Evolutionary conservation across 352 stramenopile genomes (phyloP).

Genomic region (Phytophthora sp.): DNA sequence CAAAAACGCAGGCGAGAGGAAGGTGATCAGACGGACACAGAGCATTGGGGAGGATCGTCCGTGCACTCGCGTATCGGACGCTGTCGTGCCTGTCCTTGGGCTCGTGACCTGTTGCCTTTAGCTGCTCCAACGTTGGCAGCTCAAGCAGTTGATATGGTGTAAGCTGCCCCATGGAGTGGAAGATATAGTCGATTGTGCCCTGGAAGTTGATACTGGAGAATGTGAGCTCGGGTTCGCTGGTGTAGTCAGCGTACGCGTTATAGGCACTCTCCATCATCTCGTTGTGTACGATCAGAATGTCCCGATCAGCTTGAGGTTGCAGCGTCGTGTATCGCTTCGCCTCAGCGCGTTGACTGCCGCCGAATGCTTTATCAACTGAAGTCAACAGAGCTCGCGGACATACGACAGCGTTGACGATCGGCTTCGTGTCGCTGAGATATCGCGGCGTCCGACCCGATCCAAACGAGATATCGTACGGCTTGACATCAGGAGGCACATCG

Average conservation of each 20-base stretch:
- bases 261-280: constrained; percentile 84
- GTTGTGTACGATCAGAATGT: constrained; percentile 59
- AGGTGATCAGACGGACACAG: constrained; percentile 82
- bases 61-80: too few relatives aligned
- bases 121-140: constrained; percentile 52
- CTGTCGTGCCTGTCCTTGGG: too few relatives aligned
- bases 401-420: constrained; percentile 41
- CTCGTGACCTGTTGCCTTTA: constrained; percentile 51
- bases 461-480: constrained; percentile 56
- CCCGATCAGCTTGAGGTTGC: constrained; percentile 43
- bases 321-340: constrained; percentile 51
- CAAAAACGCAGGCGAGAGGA: constrained; percentile 72
- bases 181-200: constrained; percentile 88
- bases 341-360: constrained; percentile 18
- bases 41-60: constrained; percentile 81
- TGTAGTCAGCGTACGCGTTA: constrained; percentile 48
- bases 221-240: constrained; percentile 76
- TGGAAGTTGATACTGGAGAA: constrained; percentile 63
- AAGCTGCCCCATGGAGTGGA: constrained; percentile 65
- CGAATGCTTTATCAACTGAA: constrained; percentile 2
- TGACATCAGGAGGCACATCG: constrained; percentile 54
- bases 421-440: constrained; percentile 44
- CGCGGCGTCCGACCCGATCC: constrained; percentile 70
- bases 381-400: constrained; percentile 46
- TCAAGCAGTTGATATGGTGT: constrained; percentile 61